A percentile compares a stretch with the other conserved stretches of the same genome.
These are phyloP conservation scores for Eutypa lata DNA, from an alignment of 2,329 filamentous ascomycete species.

Conservation along the genomic window DNA sequence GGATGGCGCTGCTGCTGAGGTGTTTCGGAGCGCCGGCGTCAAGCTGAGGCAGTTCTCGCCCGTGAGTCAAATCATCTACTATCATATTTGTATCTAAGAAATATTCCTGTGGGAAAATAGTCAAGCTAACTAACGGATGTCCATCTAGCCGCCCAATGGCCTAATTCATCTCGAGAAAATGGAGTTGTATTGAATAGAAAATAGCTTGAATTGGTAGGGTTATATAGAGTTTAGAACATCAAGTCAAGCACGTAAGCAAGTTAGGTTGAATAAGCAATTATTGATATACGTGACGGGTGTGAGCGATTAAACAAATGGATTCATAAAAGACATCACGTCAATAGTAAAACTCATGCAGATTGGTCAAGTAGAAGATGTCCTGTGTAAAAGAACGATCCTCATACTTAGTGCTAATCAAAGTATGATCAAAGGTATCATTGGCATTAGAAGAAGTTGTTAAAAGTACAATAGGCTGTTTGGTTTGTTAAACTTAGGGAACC, in stretches of 20 bases:
- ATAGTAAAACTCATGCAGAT: no score
- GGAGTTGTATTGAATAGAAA: slow-evolving; percentile 16
- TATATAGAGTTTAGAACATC: not conserved
- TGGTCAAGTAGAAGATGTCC: no score
- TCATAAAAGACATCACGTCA: no score
- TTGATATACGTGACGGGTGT: not conserved
- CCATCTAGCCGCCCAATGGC: slow-evolving; percentile 46
- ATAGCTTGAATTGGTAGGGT: not conserved
- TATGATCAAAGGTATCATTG: slow-evolving; percentile 17
- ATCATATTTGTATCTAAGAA: no score
- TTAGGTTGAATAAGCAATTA: not conserved
- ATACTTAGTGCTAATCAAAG: not conserved
- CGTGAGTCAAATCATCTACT: slow-evolving; percentile 47
- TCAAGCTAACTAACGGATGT: slow-evolving; percentile 5
- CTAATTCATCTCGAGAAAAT: slow-evolving; percentile 49
- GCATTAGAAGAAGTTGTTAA: slow-evolving; percentile 21
- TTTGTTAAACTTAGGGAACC: slow-evolving; percentile 19
- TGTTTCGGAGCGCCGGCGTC: slow-evolving; percentile 82
- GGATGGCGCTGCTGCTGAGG: slow-evolving; percentile 77
- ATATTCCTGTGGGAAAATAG: not conserved
- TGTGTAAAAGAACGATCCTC: no score
- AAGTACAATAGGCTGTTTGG: slow-evolving; percentile 21
- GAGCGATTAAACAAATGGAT: no score
- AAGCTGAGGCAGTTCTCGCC: slow-evolving; percentile 83
- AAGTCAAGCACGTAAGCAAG: not conserved